phyloP scores from a whole-genome alignment of 345 rosid genomes.

The Populus nigra region DNA sequence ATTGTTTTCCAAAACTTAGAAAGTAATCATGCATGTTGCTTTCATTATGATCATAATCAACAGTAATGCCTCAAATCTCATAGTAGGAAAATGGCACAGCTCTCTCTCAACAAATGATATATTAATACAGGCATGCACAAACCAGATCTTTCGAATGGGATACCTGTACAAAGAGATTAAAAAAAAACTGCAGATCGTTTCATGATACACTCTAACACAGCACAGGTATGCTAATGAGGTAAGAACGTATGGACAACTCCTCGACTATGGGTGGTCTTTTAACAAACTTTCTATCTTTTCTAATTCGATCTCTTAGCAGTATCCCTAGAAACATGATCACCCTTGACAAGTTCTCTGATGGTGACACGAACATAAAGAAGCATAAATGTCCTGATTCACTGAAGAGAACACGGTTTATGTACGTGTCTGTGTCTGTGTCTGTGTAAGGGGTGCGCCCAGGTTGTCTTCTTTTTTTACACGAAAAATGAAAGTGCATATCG shows the following conservation, averaged over 20 bases:
- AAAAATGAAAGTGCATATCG: no score
- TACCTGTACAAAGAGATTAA: background rate
- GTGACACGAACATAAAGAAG: no score
- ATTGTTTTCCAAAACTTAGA: background rate
- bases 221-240: background rate
- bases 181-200: background rate
- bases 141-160: background rate
- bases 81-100: no score
- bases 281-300: background rate
- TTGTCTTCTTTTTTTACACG: no score
- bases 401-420: no score
- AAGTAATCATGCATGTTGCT: background rate
- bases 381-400: no score
- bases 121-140: constrained; percentile 5
- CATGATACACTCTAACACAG: background rate
- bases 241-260: background rate
- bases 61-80: no score
- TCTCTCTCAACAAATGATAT: background rate
- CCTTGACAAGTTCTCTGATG: no score
- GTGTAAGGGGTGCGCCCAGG: no score
- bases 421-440: no score
- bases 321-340: no score
- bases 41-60: background rate
- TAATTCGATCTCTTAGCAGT: background rate
- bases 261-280: background rate